Conservation (phyloP, 495 filamentous ascomycete genomes). For the Chaetomidium leptoderma region DNA sequence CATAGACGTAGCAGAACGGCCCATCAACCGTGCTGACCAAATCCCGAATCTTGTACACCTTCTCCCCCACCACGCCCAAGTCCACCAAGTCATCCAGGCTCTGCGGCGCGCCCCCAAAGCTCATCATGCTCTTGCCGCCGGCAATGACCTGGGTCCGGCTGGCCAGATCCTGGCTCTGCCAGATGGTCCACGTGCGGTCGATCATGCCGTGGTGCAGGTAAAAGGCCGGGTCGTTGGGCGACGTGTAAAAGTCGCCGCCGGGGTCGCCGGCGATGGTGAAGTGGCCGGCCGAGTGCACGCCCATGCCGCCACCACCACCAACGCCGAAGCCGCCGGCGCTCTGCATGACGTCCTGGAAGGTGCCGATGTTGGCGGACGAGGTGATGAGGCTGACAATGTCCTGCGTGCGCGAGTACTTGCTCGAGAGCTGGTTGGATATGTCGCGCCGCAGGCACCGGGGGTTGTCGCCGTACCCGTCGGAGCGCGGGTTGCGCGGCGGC, state of each 20-base stretch:
- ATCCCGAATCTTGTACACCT: slow-evolving; percentile 41
- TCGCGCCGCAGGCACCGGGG: slow-evolving; percentile 65
- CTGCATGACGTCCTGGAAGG: slow-evolving; percentile 45
- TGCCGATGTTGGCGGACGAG: slow-evolving; percentile 39
- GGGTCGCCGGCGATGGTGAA: slow-evolving; percentile 42
- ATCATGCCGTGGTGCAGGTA: slow-evolving; percentile 65
- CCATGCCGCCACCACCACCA: slow-evolving; percentile 17
- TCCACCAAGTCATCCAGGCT: slow-evolving; percentile 43
- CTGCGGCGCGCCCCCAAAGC: slow-evolving; percentile 31
- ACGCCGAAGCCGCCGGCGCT: slow-evolving; percentile 12
- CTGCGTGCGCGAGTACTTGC: slow-evolving; percentile 45
- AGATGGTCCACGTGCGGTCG: slow-evolving; percentile 64
- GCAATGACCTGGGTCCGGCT: slow-evolving; percentile 34
- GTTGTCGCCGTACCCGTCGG: slow-evolving; percentile 46
- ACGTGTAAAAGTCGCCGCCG: slow-evolving; percentile 48
- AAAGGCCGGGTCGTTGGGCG: slow-evolving; percentile 65
- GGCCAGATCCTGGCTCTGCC: slow-evolving; percentile 51
- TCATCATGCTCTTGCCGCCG: slow-evolving; percentile 40
- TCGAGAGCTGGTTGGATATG: slow-evolving; percentile 48
- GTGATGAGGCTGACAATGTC: slow-evolving; percentile 48
- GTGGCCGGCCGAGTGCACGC: slow-evolving; percentile 43
- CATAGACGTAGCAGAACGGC: slow-evolving; percentile 50
- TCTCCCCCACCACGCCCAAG: slow-evolving; percentile 37
- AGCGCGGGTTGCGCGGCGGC: slow-evolving; percentile 33
- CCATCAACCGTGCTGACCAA: slow-evolving; percentile 45